Base-by-base conservation (phyloP, 1,284 basidiomycete genomes). In the Wolfiporia cocos region DNA sequence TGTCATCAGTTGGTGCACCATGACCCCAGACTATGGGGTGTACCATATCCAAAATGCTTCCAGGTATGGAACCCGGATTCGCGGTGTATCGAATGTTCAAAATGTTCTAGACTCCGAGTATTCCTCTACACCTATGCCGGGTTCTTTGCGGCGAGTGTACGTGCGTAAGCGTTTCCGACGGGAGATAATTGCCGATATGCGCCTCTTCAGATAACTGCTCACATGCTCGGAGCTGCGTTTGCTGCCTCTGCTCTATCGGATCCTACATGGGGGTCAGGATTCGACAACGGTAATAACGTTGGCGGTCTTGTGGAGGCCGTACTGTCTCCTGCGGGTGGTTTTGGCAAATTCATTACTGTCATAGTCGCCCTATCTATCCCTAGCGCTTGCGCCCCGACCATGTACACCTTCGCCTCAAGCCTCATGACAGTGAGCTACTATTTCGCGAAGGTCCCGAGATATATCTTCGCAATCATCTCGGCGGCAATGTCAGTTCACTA, bases 371-470 rank as follows among this genome's bases (percentile, higher is more conserved):
- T 86, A 34, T 70, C 68, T 15, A 63, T 75, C 14, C 69, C 76
- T 0, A 73, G 74, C 37, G 70, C 74, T 2, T 71, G 82, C 49
- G 86, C 82, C 3, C 81, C 83, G 1, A 85, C 77, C 14, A 86
- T 89, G 74, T 90, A 90, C 58, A 81, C 81, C 2, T 86, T 86
- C 54, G 80, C 81, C 3, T 74, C 81, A 28, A 84, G 79, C 44
- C 73, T 86, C 46, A 86, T 88, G 74, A 71, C 84, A 12, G 68
- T 86, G 21, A 64, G 77, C 5, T 55, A 80, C 53, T 49, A 78
- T 39, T 72, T 78, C 47, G 61, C 68, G 9, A 63, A 64, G 34
- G 68, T 91, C 2, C 90, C 89, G 1, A 70, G 87, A 48, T 91
- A 86, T 62, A 68, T 88, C 20, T 81, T 81, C 51, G 73, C 86